Evolutionary conservation across 805 yeast species (phyloP), one percentile per base, ranked within the genome.

Genomic region (Candida tallmaniae): DNA sequence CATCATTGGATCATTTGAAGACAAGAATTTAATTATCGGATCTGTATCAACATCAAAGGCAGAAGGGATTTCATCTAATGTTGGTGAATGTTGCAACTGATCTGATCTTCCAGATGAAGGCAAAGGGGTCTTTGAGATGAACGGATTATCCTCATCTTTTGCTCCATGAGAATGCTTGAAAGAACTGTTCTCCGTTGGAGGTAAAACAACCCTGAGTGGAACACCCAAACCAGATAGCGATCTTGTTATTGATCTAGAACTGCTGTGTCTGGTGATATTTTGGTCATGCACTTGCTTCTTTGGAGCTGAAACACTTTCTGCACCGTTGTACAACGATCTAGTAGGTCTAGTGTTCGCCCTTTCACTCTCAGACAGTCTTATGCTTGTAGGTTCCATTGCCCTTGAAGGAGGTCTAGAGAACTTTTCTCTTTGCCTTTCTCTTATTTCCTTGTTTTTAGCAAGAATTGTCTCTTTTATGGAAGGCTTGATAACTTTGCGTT

Each of bases 401-500:
- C 56, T 42, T n/a, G 57, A 47, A 20, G 13, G 12, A 1, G 58
- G 49, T 10, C 61, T 38, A 7, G 26, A 21, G 14, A 14, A 8
- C 45, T 35, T 2, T 46, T 37, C 23, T 45, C 54, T 20, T 39
- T 35, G 38, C 48, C 55, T 27, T 42, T 50, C 38, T 30, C 50
- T 60, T 39, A 70, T 49, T 32, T 65, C 65, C 43, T 62, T 56
- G 46, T 66, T 60, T 34, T 62, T 67, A 2, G 74, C 68, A 20
- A 67, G 57, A 3, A 72, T 70, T 18, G 70, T 48, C 18, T 72
- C 78, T 38, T 62, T 65, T 27, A 74, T 53, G 1, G 83, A 73
- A 3, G 72, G 70, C 31, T 74, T 58, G 4, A 54, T 31, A 27
- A 51, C 63, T 5, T 19, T 14, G n/a, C n/a, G n/a, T n/a, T n/a